Conservation (phyloP, 306 rosid genomes). For the Prunus kanzakura region DNA sequence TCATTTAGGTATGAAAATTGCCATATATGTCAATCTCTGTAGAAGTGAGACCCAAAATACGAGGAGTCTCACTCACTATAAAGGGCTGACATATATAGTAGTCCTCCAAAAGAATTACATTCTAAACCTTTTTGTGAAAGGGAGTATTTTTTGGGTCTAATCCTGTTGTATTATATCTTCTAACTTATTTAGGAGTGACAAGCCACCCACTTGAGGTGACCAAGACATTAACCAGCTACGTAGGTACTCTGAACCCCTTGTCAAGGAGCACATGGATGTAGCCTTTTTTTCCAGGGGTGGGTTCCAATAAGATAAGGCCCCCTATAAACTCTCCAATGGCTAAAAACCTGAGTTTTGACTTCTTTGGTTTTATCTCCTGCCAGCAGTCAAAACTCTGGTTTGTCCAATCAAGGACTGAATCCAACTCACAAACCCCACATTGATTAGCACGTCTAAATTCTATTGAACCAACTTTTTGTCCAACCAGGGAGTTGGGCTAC, state of each 20-base stretch:
- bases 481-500: no score
- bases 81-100: no score
- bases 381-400: neutral
- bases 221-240: neutral
- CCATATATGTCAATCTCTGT: no score
- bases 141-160: neutral
- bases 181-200: neutral
- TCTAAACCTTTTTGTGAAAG: no score
- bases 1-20: no score
- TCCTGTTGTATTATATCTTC: neutral
- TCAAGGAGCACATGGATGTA: slow-evolving; percentile 12
- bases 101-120: no score
- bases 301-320: slow-evolving; percentile 8
- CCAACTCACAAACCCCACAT: neutral
- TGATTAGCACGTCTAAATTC: neutral
- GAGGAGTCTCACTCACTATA: no score
- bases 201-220: slow-evolving; percentile 3
- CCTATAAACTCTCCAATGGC: neutral
- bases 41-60: no score
- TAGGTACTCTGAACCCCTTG: neutral
- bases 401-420: neutral
- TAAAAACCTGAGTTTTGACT: neutral
- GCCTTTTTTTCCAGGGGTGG: neutral
- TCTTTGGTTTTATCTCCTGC: neutral
- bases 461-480: neutral